These are phyloP conservation scores for Spongospora subterranea DNA, from an alignment of 208 protist genomes.

Conservation along the genomic window DNA sequence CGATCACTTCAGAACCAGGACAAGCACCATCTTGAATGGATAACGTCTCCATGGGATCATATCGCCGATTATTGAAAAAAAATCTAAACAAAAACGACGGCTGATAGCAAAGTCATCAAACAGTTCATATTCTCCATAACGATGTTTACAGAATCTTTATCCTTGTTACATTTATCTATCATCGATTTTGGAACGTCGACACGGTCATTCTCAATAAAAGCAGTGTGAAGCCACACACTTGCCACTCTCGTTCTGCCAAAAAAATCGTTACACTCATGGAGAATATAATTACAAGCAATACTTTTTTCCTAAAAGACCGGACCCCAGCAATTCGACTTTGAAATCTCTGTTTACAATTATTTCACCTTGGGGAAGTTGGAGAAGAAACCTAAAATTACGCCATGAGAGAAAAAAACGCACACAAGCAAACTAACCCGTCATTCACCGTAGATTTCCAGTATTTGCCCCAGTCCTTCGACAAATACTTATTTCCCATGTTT, in stretches of 20 bases:
- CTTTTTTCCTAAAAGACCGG: constrained; percentile 32
- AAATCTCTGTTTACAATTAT: constrained; percentile 2
- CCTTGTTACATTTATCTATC: constrained; percentile 53
- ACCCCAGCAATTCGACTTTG: constrained; percentile 27
- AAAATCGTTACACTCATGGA: not conserved
- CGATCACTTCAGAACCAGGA: too few relatives aligned
- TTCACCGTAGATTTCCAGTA: constrained; percentile 12
- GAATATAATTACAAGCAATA: not conserved
- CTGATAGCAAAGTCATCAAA: not conserved
- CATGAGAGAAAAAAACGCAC: not conserved
- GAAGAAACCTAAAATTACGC: not conserved
- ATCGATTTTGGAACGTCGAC: not conserved
- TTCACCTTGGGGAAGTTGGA: not conserved
- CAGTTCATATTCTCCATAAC: not conserved
- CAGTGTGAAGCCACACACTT: not conserved
- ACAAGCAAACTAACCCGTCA: not conserved
- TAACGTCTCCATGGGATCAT: not conserved
- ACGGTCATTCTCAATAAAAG: not conserved
- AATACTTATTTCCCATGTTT: not conserved
- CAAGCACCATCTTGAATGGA: too few relatives aligned
- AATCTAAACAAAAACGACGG: not conserved
- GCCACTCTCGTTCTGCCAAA: not conserved
- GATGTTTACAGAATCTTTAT: not conserved
- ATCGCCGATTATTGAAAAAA: not conserved
- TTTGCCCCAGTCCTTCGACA: constrained; percentile 41